Evolutionary conservation across 441 rosid species (phyloP), one percentile per base, ranked within the genome.

Genomic region (Populus trichocarpa): DNA sequence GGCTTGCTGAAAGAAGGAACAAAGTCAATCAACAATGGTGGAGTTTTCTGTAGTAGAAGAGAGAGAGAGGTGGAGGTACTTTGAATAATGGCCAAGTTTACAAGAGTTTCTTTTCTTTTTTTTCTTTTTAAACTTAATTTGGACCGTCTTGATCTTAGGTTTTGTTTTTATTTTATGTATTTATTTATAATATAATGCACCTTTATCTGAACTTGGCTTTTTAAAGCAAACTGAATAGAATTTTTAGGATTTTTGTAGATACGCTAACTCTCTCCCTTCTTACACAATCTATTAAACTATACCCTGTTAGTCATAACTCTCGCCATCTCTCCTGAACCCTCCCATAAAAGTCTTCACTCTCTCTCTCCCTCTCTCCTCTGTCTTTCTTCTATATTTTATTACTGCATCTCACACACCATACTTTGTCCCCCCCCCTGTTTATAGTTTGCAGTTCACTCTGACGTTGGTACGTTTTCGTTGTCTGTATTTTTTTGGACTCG

Each of bases 231-330:
- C 36, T 85, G 85, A 80, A 90, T 87, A 89, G 93, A 90, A 87
- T 88, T 90, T 90, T 79, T 76, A 76, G 82, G 97, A 90, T 90
- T 89, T 89, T 86, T 78, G 64, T 74, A 77, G 94, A 89, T 89
- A 87, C 89, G 90, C 85, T 81, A 53, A 71, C 32, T 30, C 74
- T 83, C 78, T 75, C 84, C 76, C 71, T 46, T 3, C 61, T 32
- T 67, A 66, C 88, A 80, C 46, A 28, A 77, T 66, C 85, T 61
- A 78, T 71, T 75, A 81, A 78, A 81, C 61, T 71, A 67, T 42
- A 30, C 32, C 32, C 32, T 22, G 61, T 78, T 71, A 28, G 64
- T 71, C 71, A 70, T n/a, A 20, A 23, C 72, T 71, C 57, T 73
- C 72, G 75, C 68, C 65, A n/a, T n/a, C 67, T 25, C 74, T 36